Evolutionary conservation across 2,329 filamentous ascomycete genomes (phyloP), one percentile per base, ranked within the genome.

Genomic region (Diplodia intermedia): DNA sequence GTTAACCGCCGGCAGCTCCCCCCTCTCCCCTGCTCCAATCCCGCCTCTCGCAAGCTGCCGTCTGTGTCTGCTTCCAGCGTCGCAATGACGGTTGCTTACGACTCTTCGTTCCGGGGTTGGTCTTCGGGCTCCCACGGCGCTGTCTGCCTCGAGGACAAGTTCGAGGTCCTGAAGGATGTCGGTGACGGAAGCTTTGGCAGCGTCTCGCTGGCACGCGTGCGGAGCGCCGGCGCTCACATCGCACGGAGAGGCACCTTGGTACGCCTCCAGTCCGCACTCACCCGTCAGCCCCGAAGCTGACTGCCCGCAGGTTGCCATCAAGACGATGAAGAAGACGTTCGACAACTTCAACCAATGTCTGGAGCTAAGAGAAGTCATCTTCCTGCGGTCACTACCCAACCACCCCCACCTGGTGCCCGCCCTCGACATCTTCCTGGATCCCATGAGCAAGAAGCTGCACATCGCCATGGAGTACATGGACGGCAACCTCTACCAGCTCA

Each of bases 391-490:
- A 12, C 84, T 99, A 18, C 95, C 95, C 2, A 84, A 87, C 54
- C 95, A 99, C 77, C 88, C 89, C 73, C 95, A 99, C 79, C 87
- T 99, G 40, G 95, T 99, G n/a, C 95, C 95, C 43, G 94, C 95
- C 5, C 87, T 98, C 72, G 95, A 99, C 81, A 99, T 99, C 76
- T 99, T 99, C 81, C 88, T 99, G 75, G 95, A 99, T 76, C 95
- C 95, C 0, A 91, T 93, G 79, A 97, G 88, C 82, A 96, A 94
- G 83, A 97, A 97, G 82, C 89, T 99, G 54, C 95, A 99, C 81
- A 99, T 99, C 73, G 90, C 88, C 76, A 99, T 99, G 95, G 95
- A 99, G 82, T 97, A 97, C 81, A 99, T 99, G 95, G 95, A 99
- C 79, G 95, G 95, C 62, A 99, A 99, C 79, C 86, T 99, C 1